Conservation (phyloP, 257 asterid genomes). For the Nicotiana noctiflora region DNA sequence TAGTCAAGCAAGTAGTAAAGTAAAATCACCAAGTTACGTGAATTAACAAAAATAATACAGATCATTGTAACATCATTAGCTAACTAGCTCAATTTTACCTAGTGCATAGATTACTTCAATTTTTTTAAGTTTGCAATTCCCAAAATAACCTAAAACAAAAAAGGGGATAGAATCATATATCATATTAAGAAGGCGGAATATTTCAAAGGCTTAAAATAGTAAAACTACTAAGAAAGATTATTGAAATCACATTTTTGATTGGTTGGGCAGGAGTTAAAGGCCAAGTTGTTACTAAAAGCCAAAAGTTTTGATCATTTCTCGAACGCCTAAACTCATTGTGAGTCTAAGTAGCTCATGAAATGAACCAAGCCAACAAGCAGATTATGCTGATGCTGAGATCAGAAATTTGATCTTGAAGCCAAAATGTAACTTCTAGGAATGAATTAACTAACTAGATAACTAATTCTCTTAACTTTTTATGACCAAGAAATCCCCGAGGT, state of each 20-base stretch:
- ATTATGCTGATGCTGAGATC: too few species aligned
- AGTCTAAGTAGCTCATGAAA: too few species aligned
- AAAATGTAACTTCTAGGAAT: too few species aligned
- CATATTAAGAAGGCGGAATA: not conserved
- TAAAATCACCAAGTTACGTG: not conserved
- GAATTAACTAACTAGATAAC: too few species aligned
- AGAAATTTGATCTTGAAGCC: too few species aligned
- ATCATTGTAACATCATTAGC: not conserved
- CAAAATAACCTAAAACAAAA: not conserved
- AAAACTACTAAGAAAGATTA: not conserved
- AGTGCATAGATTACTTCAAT: not conserved
- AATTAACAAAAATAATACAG: not conserved
- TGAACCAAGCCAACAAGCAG: too few species aligned
- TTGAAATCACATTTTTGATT: not conserved
- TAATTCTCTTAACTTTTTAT: too few species aligned
- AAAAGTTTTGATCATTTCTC: not conserved
- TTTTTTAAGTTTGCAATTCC: not conserved
- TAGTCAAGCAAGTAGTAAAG: not conserved
- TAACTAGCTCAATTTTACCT: not conserved
- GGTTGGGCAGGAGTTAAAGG: not conserved
- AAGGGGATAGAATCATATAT: not conserved
- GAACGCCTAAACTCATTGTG: not conserved
- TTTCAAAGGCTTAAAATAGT: not conserved
- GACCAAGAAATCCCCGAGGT: too few species aligned
- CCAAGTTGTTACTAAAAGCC: not conserved